Evolutionary conservation across 148 eudicot genomes (phyloP).

Genomic region (Limonium bicolor): DNA sequence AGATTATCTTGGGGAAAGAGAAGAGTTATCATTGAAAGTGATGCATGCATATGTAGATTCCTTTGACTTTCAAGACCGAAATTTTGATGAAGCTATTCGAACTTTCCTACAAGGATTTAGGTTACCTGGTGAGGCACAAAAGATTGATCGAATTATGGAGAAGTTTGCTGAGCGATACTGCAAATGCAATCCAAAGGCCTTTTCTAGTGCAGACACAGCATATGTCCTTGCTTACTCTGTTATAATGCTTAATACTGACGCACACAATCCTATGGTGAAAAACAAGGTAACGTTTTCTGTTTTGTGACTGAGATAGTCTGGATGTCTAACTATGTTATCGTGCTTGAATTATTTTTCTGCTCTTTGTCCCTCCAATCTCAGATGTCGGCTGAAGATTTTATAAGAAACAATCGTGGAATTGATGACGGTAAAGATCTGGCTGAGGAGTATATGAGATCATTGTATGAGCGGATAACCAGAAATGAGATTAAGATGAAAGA

Average conservation of each 20-base stretch:
- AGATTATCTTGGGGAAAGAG: slow-evolving; percentile 98
- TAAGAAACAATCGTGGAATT: slow-evolving; percentile 94
- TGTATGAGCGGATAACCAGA: slow-evolving; percentile 81
- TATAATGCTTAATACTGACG: slow-evolving; percentile 96
- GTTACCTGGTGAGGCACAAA: slow-evolving; percentile 98
- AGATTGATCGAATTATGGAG: slow-evolving; percentile 93
- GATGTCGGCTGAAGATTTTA: slow-evolving; percentile 97
- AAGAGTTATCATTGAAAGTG: slow-evolving; percentile 79
- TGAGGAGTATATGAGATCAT: slow-evolving; percentile 80
- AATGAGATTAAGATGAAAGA: slow-evolving; percentile 97
- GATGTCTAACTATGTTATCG: background rate
- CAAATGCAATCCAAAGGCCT: slow-evolving; percentile 88
- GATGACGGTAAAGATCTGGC: slow-evolving; percentile 98
- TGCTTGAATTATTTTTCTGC: slow-evolving; percentile 1
- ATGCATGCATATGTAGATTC: slow-evolving; percentile 99
- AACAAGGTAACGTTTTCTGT: slow-evolving; percentile 44
- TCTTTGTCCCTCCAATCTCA: slow-evolving; percentile 15
- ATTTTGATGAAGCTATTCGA: slow-evolving; percentile 90
- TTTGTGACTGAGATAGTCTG: background rate
- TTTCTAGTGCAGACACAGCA: slow-evolving; percentile 96
- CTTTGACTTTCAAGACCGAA: slow-evolving; percentile 70
- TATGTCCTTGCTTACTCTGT: slow-evolving; percentile 99
- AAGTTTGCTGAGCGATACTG: slow-evolving; percentile 98
- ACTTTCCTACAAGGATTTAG: slow-evolving; percentile 83
- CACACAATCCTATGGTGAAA: slow-evolving; percentile 96